phyloP scores from a whole-genome alignment of 495 filamentous ascomycete genomes.

The Annulohypoxylon maeteangense region DNA sequence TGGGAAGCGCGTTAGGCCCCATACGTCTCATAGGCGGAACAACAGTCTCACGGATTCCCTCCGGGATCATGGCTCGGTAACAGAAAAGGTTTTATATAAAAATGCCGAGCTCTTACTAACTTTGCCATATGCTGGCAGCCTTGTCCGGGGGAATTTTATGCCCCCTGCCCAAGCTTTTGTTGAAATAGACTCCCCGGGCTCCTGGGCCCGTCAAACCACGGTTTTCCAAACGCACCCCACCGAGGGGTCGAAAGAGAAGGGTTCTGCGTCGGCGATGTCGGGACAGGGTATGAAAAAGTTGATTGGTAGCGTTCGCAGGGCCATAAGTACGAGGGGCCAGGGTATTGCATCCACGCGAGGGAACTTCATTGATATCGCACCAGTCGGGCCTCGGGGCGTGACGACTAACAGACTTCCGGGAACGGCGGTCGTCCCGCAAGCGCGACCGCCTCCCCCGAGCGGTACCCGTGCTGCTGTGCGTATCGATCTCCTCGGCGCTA shows the following conservation, averaged over 20 bases:
- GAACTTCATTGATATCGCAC: conserved; percentile 61
- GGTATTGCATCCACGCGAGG: conserved; percentile 59
- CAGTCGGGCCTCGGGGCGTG: conserved; percentile 61
- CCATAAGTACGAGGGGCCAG: conserved; percentile 74
- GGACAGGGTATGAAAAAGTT: conserved; percentile 81
- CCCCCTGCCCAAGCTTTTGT: conserved; percentile 82
- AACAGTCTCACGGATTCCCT: conserved; percentile 82
- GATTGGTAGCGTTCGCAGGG: conserved; percentile 87
- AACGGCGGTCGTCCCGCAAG: conserved; percentile 65
- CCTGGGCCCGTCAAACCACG: conserved; percentile 60
- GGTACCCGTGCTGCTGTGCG: conserved; percentile 57
- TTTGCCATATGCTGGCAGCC: conserved; percentile 77
- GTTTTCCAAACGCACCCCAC: conserved; percentile 56
- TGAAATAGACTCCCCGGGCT: conserved; percentile 71
- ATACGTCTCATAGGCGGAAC: conserved; percentile 61
- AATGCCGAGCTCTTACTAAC: conserved; percentile 69
- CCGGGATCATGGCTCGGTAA: conserved; percentile 71
- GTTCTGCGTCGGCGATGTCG: conserved; percentile 62
- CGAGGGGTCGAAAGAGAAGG: conserved; percentile 52
- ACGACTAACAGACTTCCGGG: conserved; percentile 64
- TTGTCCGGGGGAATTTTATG: conserved; percentile 84
- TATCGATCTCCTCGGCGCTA: conserved; percentile 84
- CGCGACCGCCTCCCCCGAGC: conserved; percentile 54
- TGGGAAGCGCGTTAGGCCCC: conserved; percentile 63
- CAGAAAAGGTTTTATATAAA: conserved; percentile 60